Evolutionary conservation across 345 rosid species (phyloP).

Genomic region (Populus nigra): DNA sequence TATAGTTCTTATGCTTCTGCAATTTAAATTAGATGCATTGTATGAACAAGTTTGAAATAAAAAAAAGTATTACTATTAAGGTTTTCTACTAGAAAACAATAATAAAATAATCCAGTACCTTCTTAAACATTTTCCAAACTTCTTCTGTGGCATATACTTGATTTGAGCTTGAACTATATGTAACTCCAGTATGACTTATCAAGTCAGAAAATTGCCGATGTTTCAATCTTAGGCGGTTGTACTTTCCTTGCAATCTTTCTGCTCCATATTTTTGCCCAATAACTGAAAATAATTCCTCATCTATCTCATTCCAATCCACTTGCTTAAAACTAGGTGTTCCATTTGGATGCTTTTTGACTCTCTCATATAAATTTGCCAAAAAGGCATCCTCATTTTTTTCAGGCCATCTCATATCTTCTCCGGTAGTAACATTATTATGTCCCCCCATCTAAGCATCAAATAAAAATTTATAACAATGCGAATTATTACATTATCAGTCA

Average conservation of each 20-base stretch:
- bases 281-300: background rate
- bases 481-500: too few relatives aligned
- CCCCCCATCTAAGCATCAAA: background rate
- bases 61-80: too few relatives aligned
- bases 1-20: background rate
- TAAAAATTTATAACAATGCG: too few relatives aligned
- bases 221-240: background rate
- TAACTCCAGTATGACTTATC: background rate
- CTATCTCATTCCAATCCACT: slow-evolving; percentile 1
- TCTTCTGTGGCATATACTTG: background rate
- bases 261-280: background rate
- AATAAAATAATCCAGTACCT: background rate
- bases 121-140: background rate
- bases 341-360: background rate
- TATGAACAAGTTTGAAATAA: too few relatives aligned
- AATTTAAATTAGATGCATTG: background rate
- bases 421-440: background rate
- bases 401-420: background rate
- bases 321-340: background rate
- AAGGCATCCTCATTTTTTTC: slow-evolving; percentile 1
- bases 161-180: background rate
- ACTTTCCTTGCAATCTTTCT: background rate
- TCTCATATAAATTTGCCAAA: background rate
- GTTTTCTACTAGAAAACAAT: too few relatives aligned
- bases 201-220: background rate